Evolutionary conservation across 129 eudicot genomes (phyloP).

Genomic region (Tanacetum coccineum): DNA sequence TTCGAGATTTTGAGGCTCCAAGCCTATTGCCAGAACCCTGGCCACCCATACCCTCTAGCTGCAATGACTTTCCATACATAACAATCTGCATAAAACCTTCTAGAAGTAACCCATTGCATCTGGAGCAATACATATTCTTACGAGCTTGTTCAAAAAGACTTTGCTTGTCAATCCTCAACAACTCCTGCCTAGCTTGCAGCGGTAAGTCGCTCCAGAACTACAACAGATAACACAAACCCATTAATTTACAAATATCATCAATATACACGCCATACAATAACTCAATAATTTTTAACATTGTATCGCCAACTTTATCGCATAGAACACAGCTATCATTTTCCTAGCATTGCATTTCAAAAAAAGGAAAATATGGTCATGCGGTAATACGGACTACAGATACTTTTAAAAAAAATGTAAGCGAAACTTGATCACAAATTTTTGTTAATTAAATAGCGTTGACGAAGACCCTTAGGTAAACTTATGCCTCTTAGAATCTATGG

Average conservation of each 20-base stretch:
- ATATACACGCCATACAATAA: background rate
- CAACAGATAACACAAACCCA: constrained; percentile 24
- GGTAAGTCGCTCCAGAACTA: constrained; percentile 94
- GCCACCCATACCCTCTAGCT: constrained; percentile 48
- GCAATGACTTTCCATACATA: constrained; percentile 77
- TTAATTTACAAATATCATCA: background rate
- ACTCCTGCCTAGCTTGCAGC: constrained; percentile 77
- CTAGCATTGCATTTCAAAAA: constrained; percentile 3
- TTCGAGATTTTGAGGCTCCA: constrained; percentile 35
- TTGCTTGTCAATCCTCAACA: constrained; percentile 80
- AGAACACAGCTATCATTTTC: constrained; percentile 1
- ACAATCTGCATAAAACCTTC: constrained; percentile 91
- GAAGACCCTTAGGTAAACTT: constrained; percentile 2
- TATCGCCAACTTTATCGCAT: constrained; percentile 8
- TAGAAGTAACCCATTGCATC: constrained; percentile 93
- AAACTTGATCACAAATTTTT: background rate
- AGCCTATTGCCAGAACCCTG: constrained; percentile 37
- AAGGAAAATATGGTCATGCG: background rate
- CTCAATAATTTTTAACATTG: background rate
- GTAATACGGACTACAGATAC: too few relatives aligned
- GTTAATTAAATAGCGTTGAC: background rate
- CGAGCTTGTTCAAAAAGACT: constrained; percentile 94
- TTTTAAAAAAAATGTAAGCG: background rate
- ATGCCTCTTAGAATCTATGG: background rate
- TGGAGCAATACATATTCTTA: constrained; percentile 93